Evolutionary conservation across 1,284 basidiomycete genomes (phyloP), one percentile per base, ranked within the genome.

Genomic region (Coriolopsis trogii): DNA sequence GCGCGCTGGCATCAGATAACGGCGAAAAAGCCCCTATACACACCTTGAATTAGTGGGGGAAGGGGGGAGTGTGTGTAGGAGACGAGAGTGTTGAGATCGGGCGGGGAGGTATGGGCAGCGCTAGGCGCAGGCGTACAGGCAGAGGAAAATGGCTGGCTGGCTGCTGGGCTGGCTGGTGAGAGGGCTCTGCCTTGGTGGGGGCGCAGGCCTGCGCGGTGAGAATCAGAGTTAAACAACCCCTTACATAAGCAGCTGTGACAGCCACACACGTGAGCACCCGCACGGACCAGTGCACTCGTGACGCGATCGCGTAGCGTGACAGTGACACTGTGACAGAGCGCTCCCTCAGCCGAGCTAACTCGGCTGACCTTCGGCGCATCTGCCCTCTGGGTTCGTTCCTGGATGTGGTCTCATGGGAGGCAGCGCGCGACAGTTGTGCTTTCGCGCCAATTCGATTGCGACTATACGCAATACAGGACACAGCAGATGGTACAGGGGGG

Each of bases 91-190:
- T 25, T 57, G 56, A 31, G 49, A 41, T 51, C 47, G 51, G 58
- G 58, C 44, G 53, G 56, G 51, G 52, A 44, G 41, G 41, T 44
- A 30, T 51, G 49, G 54, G 51, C 51, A 55, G 59, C 53, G 59
- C 60, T 64, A 62, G 63, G 63, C 63, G 63, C 62, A 59, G 60
- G 58, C 56, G 56, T 58, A 52, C 39, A 46, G 50, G 57, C 57
- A 59, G 57, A 58, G 55, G 56, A 58, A 60, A 63, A 55, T 59
- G 55, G 57, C 61, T 60, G 61, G 56, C 50, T 53, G 49, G 50
- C 58, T 58, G 54, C 55, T 53, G 53, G 49, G 60, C 53, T 55
- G 51, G 55, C 57, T 61, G 61, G 61, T 61, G 59, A 58, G 59
- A 61, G 61, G 61, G 61, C 59, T 59, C 57, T 59, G 50, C 44